A percentile compares a stretch with the other conserved stretches of the same genome.
Conservation (phyloP, 148 eudicot species). For the Diospyros lotus region DNA sequence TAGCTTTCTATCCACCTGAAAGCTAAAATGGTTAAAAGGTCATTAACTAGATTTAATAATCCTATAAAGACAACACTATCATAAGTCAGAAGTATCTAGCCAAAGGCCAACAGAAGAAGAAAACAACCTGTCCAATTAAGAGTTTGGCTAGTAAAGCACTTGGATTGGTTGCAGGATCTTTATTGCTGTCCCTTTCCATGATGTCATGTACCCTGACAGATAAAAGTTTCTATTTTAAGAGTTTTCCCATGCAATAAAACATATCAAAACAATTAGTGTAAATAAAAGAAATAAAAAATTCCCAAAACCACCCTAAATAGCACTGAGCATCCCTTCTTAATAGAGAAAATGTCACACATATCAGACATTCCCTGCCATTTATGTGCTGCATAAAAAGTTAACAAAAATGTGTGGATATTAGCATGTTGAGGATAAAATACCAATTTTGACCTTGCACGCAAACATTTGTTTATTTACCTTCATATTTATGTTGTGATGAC, state of each 20-base stretch:
- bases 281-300: not conserved
- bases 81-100: not conserved
- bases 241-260: not conserved
- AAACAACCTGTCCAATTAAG: slow-evolving; percentile 71
- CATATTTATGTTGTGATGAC: too few species aligned
- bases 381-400: too few species aligned
- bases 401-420: too few species aligned
- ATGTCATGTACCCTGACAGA: slow-evolving; percentile 68
- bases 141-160: slow-evolving; percentile 67
- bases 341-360: too few species aligned
- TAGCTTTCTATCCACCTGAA: slow-evolving; percentile 82
- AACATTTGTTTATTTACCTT: too few species aligned
- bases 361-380: too few species aligned
- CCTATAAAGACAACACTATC: not conserved
- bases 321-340: not conserved
- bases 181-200: slow-evolving; percentile 67
- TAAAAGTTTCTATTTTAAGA: not conserved
- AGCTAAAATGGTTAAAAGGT: slow-evolving; percentile 12
- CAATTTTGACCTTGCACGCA: too few species aligned
- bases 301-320: not conserved
- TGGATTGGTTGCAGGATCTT: slow-evolving; percentile 69
- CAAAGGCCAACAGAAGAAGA: slow-evolving; percentile 5
- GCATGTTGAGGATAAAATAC: too few species aligned
- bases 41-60: slow-evolving; percentile 4
- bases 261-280: not conserved